Evolutionary conservation across 106 monocot species (phyloP).

Genomic region (Dendrobium officinale): DNA sequence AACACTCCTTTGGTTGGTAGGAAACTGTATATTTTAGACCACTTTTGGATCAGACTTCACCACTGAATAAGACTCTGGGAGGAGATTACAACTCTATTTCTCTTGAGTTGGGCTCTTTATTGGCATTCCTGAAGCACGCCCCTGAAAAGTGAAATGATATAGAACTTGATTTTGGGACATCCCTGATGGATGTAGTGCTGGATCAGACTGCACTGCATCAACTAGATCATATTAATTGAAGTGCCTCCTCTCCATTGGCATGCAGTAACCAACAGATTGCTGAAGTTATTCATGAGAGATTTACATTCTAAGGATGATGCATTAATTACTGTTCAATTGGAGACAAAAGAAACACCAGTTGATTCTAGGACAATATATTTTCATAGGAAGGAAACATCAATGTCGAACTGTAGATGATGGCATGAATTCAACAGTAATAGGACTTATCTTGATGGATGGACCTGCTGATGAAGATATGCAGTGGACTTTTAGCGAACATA

Average conservation of each 20-base stretch:
- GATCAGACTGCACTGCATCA: slow-evolving; percentile 7
- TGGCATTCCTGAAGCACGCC: not conserved
- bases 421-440: not conserved
- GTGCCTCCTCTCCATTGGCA: not conserved
- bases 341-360: not conserved
- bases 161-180: not conserved
- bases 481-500: too few species aligned
- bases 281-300: not conserved
- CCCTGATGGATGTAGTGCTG: not conserved
- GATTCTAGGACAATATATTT: not conserved
- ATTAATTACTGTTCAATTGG: not conserved
- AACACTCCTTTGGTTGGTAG: too few species aligned
- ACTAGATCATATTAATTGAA: not conserved
- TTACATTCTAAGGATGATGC: not conserved
- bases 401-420: not conserved
- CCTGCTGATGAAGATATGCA: not conserved
- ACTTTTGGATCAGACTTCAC: not conserved
- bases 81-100: not conserved
- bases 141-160: not conserved
- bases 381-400: not conserved
- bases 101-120: not conserved
- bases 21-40: not conserved
- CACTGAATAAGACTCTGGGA: not conserved
- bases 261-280: not conserved
- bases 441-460: not conserved